A percentile compares a stretch with the other conserved stretches of the same genome.
These are phyloP conservation scores for Diplodia sapinea DNA, from an alignment of 2,329 filamentous ascomycete genomes.

Conservation along the genomic window DNA sequence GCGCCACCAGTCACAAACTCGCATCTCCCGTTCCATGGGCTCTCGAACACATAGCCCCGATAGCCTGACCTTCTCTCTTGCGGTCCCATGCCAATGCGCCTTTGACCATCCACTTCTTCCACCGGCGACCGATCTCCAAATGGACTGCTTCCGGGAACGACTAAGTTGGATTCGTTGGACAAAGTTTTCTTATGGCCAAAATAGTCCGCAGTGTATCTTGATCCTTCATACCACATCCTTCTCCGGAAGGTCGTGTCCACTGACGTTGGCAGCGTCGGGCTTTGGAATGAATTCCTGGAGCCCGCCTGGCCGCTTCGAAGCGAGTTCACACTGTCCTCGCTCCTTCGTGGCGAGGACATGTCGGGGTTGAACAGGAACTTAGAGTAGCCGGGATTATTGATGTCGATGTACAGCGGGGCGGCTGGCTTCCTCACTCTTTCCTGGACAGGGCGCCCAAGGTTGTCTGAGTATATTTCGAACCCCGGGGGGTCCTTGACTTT, in stretches of 20 bases:
- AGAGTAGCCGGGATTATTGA: conserved; percentile 65
- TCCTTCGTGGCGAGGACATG: conserved; percentile 24
- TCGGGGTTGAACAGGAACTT: conserved; percentile 55
- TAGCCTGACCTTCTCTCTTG: conserved; percentile 58
- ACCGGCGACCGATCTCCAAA: conserved; percentile 9
- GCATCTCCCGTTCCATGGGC: conserved; percentile 86
- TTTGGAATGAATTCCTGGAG: conserved; percentile 31
- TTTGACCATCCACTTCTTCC: conserved; percentile 3
- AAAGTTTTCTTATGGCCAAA: conserved; percentile 49
- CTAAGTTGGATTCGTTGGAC: conserved; percentile 48
- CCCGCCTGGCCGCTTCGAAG: conserved; percentile 8
- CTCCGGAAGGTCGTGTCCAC: conserved; percentile 48
- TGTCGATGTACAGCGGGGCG: conserved; percentile 58
- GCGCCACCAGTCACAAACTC: conserved; percentile 80
- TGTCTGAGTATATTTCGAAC: conserved; percentile 53
- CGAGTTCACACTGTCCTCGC: conserved; percentile 20
- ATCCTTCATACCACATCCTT: conserved; percentile 57
- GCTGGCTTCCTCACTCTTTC: conserved; percentile 43
- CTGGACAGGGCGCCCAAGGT: conserved; percentile 24
- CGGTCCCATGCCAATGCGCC: conserved; percentile 43
- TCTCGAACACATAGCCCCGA: conserved; percentile 73
- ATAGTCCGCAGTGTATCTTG: conserved; percentile 45
- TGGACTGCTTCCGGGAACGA: conserved; percentile 43
- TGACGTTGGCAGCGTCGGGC: conserved; percentile 31
- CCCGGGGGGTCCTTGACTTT: conserved; percentile 54